Evolutionary conservation across 2,329 filamentous ascomycete species (phyloP), one percentile per base, ranked within the genome.

Genomic region (Bimuria novae-zelandiae): DNA sequence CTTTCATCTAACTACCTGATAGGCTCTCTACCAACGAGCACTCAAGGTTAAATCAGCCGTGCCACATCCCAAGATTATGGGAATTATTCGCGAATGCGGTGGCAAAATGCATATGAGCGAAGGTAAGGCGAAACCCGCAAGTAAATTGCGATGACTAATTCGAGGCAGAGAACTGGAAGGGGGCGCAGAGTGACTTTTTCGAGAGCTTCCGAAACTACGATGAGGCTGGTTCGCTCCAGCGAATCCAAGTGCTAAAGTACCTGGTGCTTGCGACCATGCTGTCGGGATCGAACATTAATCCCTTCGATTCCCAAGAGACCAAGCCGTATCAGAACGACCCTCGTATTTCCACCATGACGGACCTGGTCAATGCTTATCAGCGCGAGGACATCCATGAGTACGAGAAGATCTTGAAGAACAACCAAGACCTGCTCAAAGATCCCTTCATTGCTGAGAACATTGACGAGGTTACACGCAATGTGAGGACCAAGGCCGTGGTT

Each of bases 91-190:
- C 49, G 94, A 99, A 78, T 99, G 94, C 72, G 94, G 94, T 67
- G 94, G 94, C 65, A 99, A 99, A 81, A 99, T 99, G 94, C 92
- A 97, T 79, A 97, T 99, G 94, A 94, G 90, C 74, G 94, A 99
- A 80, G 77, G 78, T 76, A 74, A 67, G 64, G 47, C 53, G n/a
- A 46, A 27, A 23, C 46, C 43, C 53, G 39, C 41, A 60, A 54
- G 60, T 50, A 51, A 35, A 16, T 53, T 49, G 36, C 32, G 49
- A 41, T 55, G 54, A 62, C 64, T 69, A 64, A 71, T 60, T 29
- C 22, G 47, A 52, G 23, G 37, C 61, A 82, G 94, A 97, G 78
- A 97, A 97, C 73, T 99, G 94, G 94, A 91, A 94, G 73, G 90
- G 92, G 68, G 94, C 94, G 1, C 92, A 97, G 76, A 93, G 87